Evolutionary conservation across 768 basidiomycete genomes (phyloP), one percentile per base, ranked within the genome.

Genomic region (Dioszegia crocea): DNA sequence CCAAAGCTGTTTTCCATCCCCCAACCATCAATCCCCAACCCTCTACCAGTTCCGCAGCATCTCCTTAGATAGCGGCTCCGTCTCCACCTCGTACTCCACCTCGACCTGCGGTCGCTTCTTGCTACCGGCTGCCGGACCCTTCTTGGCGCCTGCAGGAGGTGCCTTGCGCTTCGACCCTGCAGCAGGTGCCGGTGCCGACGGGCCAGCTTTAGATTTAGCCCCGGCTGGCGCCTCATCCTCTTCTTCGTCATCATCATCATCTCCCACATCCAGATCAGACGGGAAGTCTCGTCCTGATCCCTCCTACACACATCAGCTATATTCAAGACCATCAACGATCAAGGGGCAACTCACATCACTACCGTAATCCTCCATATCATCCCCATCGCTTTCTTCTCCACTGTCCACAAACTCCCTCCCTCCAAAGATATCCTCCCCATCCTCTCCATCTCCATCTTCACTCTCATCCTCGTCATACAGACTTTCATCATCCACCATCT

Each of bases 71-170:
- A 77, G 64, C 26, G 78, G 78, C 59, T 78, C 90, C 77, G 88
- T 81, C 79, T 96, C 93, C 75, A 89, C 85, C 77, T 98, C 93
- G 84, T 96, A 96, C 78, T 97, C 94, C 69, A 98, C 87, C 75
- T 97, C 90, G 71, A 98, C 87, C 64, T 86, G 82, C 14, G 91
- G 87, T 55, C 69, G 24, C 60, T 50, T 57, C 31, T 59, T 48
- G 43, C 52, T 38, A 14, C 33, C 14, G 27, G 55, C 48, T 17
- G 54, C 21, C 3, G 41, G 36, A 26, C 48, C 39, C 46, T 63
- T 63, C 46, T 63, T 66, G 23, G 57, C 31, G 39, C 55, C 66
- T 45, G 39, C 39, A 6, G 57, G 63, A 31, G 68, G 68, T 61
- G 69, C 71, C 56, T 70, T 70, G 19, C 73, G 69, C 62, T 76